phyloP scores from a whole-genome alignment of 2,329 filamentous ascomycete genomes.

The Stachybotrys chartarum region DNA sequence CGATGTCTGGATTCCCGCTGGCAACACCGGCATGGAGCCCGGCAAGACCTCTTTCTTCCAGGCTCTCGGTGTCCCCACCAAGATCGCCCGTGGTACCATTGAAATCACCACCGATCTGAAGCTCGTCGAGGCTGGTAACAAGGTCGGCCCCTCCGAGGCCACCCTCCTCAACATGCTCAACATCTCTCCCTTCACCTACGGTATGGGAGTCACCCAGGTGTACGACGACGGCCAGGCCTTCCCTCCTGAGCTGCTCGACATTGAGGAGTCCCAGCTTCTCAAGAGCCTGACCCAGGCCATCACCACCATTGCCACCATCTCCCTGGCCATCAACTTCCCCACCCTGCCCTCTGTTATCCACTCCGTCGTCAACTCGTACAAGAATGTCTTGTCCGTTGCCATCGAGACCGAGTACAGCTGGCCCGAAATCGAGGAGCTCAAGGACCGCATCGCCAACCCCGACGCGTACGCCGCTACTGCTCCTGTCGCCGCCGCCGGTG shows the following conservation, averaged over 20 bases:
- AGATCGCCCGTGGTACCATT: constrained; percentile 99
- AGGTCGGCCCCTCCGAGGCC: constrained; percentile 98
- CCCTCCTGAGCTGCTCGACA: constrained; percentile 77
- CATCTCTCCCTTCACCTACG: constrained; percentile 99
- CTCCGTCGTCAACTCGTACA: constrained; percentile 96
- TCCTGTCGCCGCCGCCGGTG: constrained; percentile 56
- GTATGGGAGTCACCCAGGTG: constrained; percentile 92
- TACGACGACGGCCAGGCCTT: constrained; percentile 98
- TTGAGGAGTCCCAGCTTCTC: constrained; percentile 90
- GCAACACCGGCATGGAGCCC: constrained; percentile 99
- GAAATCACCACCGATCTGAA: constrained; percentile 98
- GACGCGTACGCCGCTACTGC: constrained; percentile 87
- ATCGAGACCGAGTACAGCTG: constrained; percentile 87
- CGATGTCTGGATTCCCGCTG: constrained; percentile 93
- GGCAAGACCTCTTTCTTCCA: constrained; percentile 99
- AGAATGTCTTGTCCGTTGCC: constrained; percentile 88
- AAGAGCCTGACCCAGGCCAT: constrained; percentile 75
- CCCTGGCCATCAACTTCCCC: constrained; percentile 89
- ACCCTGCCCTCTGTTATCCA: constrained; percentile 94
- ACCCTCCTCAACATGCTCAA: constrained; percentile 99
- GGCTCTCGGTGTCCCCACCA: constrained; percentile 99
- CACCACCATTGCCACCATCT: constrained; percentile 81
- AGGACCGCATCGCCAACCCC: constrained; percentile 99
- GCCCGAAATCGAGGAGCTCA: constrained; percentile 94
- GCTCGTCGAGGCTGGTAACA: constrained; percentile 86